A percentile compares a stretch with the other conserved stretches of the same genome.
Conservation (phyloP, 2,329 filamentous ascomycete species). For the Nakataea oryzae region DNA sequence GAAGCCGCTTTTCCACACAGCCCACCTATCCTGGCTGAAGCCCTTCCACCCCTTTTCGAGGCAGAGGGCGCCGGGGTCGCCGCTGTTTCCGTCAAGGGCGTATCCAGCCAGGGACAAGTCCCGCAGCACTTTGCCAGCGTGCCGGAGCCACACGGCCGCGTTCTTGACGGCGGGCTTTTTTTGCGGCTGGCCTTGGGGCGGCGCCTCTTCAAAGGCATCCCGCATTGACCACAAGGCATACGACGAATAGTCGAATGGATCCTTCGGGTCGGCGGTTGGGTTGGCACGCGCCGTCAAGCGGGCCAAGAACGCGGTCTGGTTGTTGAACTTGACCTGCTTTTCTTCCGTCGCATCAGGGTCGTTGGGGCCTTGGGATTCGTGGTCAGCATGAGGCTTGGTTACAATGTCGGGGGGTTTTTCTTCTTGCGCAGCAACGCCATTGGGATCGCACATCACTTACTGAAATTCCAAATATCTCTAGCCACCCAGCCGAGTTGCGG, state of each 20-base stretch:
- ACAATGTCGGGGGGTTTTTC: not conserved
- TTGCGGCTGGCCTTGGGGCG: too few relatives aligned
- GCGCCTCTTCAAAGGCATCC: conserved; percentile 17
- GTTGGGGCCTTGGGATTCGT: conserved; percentile 6
- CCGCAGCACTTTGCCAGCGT: conserved; percentile 9
- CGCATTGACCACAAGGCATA: conserved; percentile 18
- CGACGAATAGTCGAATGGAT: conserved; percentile 15
- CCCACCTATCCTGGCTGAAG: conserved; percentile 15
- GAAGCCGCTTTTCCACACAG: conserved; percentile 14
- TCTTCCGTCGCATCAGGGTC: conserved; percentile 8
- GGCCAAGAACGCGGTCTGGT: conserved; percentile 15
- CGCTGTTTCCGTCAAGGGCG: conserved; percentile 9
- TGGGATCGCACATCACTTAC: conserved; percentile 8
- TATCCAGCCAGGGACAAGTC: conserved; percentile 7
- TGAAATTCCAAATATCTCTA: conserved; percentile 16
- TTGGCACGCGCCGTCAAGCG: conserved; percentile 12
- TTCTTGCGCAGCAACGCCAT: not conserved
- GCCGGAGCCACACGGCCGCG: conserved; percentile 14
- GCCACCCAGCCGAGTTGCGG: conserved; percentile 16
- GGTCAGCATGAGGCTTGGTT: not conserved
- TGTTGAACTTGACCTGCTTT: conserved; percentile 8
- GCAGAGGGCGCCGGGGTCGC: conserved; percentile 10
- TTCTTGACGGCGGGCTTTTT: conserved; percentile 8
- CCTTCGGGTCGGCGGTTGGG: not conserved
- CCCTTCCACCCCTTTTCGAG: conserved; percentile 14